These are phyloP conservation scores for Suhomyces tanzawaensis DNA, from an alignment of 805 yeast species.

Conservation along the genomic window DNA sequence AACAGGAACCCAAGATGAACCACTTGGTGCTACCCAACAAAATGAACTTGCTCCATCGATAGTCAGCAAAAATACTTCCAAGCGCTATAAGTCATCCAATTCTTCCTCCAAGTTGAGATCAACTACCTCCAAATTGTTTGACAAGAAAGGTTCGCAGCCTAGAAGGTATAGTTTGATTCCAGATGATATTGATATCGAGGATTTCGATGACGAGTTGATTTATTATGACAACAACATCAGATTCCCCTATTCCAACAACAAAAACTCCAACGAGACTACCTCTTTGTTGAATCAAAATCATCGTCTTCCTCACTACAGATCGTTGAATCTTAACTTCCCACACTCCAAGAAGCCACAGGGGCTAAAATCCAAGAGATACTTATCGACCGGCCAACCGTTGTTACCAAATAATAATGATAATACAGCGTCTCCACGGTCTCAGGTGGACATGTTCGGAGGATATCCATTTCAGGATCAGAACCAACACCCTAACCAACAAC, in stretches of 20 bases:
- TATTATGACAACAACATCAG: constrained; percentile 42
- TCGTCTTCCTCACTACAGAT: constrained; percentile 40
- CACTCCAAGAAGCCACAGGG: constrained; percentile 18
- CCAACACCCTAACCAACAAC: constrained; percentile 1
- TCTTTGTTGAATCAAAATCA: constrained; percentile 26
- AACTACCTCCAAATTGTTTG: constrained; percentile 72
- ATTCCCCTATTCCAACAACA: constrained; percentile 31
- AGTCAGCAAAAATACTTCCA: constrained; percentile 21
- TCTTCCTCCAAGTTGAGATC: constrained; percentile 52
- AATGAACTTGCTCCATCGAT: constrained; percentile 4
- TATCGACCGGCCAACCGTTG: constrained; percentile 35
- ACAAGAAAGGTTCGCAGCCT: constrained; percentile 67
- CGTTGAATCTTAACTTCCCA: constrained; percentile 35
- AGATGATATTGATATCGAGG: constrained; percentile 56
- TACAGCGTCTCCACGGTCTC: constrained; percentile 5
- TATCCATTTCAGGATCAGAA: constrained; percentile 31
- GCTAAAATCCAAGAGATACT: constrained; percentile 32
- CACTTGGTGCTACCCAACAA: background rate
- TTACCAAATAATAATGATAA: constrained; percentile 7
- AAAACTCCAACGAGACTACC: constrained; percentile 27
- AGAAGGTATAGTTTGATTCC: constrained; percentile 72
- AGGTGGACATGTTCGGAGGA: constrained; percentile 24
- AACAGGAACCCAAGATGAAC: background rate
- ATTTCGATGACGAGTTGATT: constrained; percentile 51
- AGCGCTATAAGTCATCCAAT: constrained; percentile 29